Conservation (phyloP, 1,139 yeast genomes). For the Kazachstania sp. region DNA sequence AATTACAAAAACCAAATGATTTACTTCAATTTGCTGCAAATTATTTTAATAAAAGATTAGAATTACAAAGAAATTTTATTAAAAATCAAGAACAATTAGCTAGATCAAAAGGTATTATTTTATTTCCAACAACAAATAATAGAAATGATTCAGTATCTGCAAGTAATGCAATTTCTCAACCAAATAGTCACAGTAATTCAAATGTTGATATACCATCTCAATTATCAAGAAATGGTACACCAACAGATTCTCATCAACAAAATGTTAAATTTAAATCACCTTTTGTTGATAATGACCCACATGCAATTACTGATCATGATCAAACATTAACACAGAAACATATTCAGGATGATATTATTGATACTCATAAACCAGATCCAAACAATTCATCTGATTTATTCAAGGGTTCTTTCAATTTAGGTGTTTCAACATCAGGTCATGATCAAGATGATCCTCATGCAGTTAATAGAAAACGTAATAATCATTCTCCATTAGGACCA, state of each 20-base stretch:
- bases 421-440: not conserved
- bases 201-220: not conserved
- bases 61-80: conserved; percentile 48
- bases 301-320: conserved; percentile 34
- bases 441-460: conserved; percentile 2
- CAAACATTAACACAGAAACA: not conserved
- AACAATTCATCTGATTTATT: not conserved
- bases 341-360: not conserved
- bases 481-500: conserved; percentile 4
- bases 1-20: conserved; percentile 56
- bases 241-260: not conserved
- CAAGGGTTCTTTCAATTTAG: conserved; percentile 4
- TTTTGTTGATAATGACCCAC: conserved; percentile 57
- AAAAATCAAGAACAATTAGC: conserved; percentile 49
- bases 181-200: conserved; percentile 2
- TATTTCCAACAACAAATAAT: conserved; percentile 35
- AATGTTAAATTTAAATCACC: conserved; percentile 50
- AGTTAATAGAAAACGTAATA: conserved; percentile 8
- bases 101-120: conserved; percentile 43
- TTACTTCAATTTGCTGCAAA: conserved; percentile 67
- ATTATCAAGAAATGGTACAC: conserved; percentile 5
- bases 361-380: not conserved
- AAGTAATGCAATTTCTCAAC: conserved; percentile 3
- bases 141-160: conserved; percentile 6
- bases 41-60: conserved; percentile 55